Base-by-base conservation (phyloP, 495 filamentous ascomycete species). In the Zalerion maritima region DNA sequence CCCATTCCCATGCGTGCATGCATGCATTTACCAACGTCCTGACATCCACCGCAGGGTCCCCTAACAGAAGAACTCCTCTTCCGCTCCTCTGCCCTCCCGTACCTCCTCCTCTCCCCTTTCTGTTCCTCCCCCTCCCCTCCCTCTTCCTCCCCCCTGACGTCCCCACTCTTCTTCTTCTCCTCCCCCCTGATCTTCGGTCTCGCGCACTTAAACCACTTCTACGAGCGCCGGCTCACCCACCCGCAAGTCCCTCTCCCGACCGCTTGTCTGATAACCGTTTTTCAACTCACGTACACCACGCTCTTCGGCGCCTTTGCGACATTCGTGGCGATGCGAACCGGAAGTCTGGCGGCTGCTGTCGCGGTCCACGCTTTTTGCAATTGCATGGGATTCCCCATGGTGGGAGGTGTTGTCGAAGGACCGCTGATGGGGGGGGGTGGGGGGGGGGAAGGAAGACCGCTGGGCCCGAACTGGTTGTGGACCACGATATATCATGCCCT, bases 61-160 rank as follows among this genome's bases (percentile, higher is more conserved):
- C 50, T 89, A 20, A 94, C 81, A 6, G 89, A 97, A 60, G 89
- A 97, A 52, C 44, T 92, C 29, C 77, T 96, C 48, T 97, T 92
- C 58, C 81, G 89, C 49, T 79, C 81, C 2, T 68, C 78, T 26
- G 69, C 89, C 25, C 62, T 94, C 28, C 80, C 86, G 4, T 62
- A 93, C 2, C 75, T 92, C 46, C 54, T 94, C 4, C 53, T 87
- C n/a, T 70, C 84, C n/a, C n/a, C n/a, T n/a, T n/a, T n/a, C n/a
- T n/a, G n/a, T n/a, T n/a, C n/a, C n/a, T n/a, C n/a, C n/a, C n/a
- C n/a, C n/a, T n/a, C n/a, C n/a, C n/a, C n/a, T n/a, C 63, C 64
- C 18, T 50, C 67, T 5, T 55, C 68, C 3, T 51, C 73, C 2
- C 52, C 51, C 0, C 58, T 54, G 3, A 73, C 81, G 39, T 51